phyloP scores from a whole-genome alignment of 129 eudicot genomes.

The Centrapalus pauciflorus region DNA sequence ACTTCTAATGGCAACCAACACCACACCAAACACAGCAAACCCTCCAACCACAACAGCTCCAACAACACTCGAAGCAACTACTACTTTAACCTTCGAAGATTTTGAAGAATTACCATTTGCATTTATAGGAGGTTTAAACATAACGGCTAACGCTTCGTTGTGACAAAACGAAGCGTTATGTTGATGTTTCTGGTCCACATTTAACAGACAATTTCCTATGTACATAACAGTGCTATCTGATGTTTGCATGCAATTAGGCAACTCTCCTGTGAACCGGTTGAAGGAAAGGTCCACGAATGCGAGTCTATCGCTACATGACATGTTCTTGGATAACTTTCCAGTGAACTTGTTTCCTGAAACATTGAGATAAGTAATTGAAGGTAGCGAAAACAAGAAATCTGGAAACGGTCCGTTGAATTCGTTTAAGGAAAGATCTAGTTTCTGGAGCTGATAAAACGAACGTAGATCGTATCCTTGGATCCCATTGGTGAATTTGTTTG shows the following conservation, averaged over 20 bases:
- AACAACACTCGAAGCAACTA: slow-evolving; percentile 58
- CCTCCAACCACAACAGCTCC: slow-evolving; percentile 64
- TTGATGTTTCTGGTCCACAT: slow-evolving; percentile 21
- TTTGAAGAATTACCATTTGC: slow-evolving; percentile 21
- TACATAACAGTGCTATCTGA: slow-evolving; percentile 26
- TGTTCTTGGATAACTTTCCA: slow-evolving; percentile 46
- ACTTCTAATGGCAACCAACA: slow-evolving; percentile 41
- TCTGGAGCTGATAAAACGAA: slow-evolving; percentile 49
- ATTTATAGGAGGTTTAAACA: slow-evolving; percentile 37
- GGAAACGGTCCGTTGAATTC: slow-evolving; percentile 49
- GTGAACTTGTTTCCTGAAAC: slow-evolving; percentile 58
- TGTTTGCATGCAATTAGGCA: slow-evolving; percentile 51
- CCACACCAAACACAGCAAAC: slow-evolving; percentile 40
- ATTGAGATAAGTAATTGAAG: slow-evolving; percentile 50
- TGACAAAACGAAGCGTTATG: slow-evolving; percentile 45
- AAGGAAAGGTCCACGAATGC: slow-evolving; percentile 42
- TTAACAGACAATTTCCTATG: slow-evolving; percentile 52
- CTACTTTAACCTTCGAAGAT: slow-evolving; percentile 32
- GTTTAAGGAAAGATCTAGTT: slow-evolving; percentile 58
- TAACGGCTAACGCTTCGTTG: slow-evolving; percentile 73
- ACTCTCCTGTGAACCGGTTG: slow-evolving; percentile 61
- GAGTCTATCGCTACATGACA: slow-evolving; percentile 40
- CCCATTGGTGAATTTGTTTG: slow-evolving; percentile 42
- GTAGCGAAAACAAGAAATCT: slow-evolving; percentile 48
- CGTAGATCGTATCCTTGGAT: slow-evolving; percentile 34